Base-by-base conservation (phyloP, 306 rosid species). In the Albizia julibrissin region DNA sequence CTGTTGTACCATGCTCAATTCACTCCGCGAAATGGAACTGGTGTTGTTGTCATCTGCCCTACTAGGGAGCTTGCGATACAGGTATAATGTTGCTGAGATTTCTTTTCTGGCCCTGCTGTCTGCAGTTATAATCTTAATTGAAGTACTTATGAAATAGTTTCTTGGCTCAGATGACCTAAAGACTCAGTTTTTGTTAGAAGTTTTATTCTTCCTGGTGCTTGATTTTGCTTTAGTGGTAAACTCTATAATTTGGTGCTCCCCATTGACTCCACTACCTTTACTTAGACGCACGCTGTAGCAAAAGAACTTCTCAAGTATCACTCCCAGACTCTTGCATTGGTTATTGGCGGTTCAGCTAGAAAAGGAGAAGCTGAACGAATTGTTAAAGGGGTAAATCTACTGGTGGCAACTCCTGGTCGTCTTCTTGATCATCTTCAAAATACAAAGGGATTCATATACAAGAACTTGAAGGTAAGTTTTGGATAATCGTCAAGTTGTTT, bases 41-140 rank as follows among this genome's bases (percentile, higher is more conserved):
- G 98, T 69, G 97, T 92, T 67, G 77, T 95, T 22, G 89, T 95
- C 26, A 93, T 95, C 72, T 95, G 99, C 78, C 99, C 98, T 14
- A 95, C 99, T 22, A 83, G 99, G 81, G 99, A 95, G 82, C 98
- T 95, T 75, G 98, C 99, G 10, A 95, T 95, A 37, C 99, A 95
- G 98, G 98, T 93, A 81, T 29, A 50, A 27, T 39, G 79, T 62
- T 56, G 58, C 47, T 31, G 21, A 19, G 39, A 39, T 19, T 37
- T 71, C 13, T 22, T n/a, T 39, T 40, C 52, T 40, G 50, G 19
- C 33, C 52, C 9, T 22, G 59, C 67, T 9, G 40, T 66, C 31
- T 58, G 12, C 37, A 18, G 64, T 78, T 13, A 1, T 42, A 33
- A 54, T 14, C 16, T 27, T 18, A 42, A 46, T 2, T 27, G 8